These are phyloP conservation scores for Lactuca sativa DNA, from an alignment of 129 eudicot species.

Conservation along the genomic window DNA sequence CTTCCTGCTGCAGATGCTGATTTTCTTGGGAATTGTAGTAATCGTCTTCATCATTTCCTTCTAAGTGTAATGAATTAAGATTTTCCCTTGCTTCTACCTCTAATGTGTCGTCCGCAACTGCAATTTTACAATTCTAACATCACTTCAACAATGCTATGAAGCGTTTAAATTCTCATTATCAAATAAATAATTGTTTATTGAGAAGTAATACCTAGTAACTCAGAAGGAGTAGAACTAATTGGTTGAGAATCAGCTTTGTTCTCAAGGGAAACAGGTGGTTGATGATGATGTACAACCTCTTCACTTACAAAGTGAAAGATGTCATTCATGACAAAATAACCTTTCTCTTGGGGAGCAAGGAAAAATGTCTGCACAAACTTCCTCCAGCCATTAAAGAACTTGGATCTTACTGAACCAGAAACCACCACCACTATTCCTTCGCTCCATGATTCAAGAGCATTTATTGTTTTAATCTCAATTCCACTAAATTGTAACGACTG, in stretches of 20 bases:
- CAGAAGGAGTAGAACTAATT: constrained; percentile 52
- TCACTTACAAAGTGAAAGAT: constrained; percentile 75
- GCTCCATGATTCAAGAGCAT: constrained; percentile 84
- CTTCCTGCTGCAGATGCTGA: constrained; percentile 52
- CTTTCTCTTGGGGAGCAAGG: constrained; percentile 97
- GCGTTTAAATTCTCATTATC: too few relatives aligned
- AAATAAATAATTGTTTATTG: too few relatives aligned
- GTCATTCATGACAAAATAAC: constrained; percentile 87
- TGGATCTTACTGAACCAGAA: constrained; percentile 75
- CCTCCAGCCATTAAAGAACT: constrained; percentile 65
- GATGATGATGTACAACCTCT: constrained; percentile 48
- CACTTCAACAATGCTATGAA: background rate
- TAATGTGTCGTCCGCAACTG: constrained; percentile 36
- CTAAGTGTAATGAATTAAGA: constrained; percentile 45
- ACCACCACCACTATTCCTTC: constrained; percentile 86
- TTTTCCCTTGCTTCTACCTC: constrained; percentile 41
- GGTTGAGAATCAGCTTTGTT: constrained; percentile 50
- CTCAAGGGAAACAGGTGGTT: constrained; percentile 40
- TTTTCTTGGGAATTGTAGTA: constrained; percentile 62
- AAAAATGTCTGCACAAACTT: constrained; percentile 87
- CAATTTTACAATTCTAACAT: background rate
- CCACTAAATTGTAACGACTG: constrained; percentile 64
- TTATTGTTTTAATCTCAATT: constrained; percentile 83
- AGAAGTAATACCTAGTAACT: constrained; percentile 58
- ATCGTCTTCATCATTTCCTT: constrained; percentile 53